Percentiles rank a stretch among this genome's conserved stretches.
Conservation (phyloP, 2,329 filamentous ascomycete species). For the Phialophora expanda region DNA sequence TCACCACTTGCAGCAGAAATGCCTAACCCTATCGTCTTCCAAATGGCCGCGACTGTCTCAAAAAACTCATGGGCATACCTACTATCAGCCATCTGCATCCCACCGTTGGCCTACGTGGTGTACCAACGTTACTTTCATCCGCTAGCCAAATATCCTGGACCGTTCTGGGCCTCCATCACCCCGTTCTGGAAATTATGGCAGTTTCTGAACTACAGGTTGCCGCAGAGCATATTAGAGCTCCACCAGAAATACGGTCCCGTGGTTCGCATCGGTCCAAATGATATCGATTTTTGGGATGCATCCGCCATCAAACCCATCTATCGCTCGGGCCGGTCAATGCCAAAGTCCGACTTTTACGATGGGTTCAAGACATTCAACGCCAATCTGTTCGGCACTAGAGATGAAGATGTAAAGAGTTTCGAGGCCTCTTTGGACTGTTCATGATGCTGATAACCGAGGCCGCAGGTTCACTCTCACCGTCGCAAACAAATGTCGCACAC, state of each 20-base stretch:
- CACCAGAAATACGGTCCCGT: conserved; percentile 20
- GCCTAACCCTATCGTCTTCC: too few relatives aligned
- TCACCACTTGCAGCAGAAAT: too few relatives aligned
- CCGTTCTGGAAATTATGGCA: conserved; percentile 1
- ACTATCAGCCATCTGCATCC: too few relatives aligned
- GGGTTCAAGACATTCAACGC: conserved; percentile 43
- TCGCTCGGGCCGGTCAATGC: conserved; percentile 41
- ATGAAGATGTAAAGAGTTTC: conserved; percentile 36
- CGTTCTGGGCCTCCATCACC: background rate
- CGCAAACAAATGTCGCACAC: conserved; percentile 42
- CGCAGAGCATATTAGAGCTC: background rate
- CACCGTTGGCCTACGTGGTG: conserved; percentile 1
- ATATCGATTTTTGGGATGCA: conserved; percentile 43
- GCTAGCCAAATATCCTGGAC: conserved; percentile 7
- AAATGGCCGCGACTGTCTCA: too few relatives aligned
- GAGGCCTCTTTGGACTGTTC: too few relatives aligned
- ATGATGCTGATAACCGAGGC: too few relatives aligned
- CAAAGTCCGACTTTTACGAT: conserved; percentile 47
- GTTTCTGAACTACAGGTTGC: background rate
- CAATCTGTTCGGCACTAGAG: conserved; percentile 46
- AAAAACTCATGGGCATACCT: too few relatives aligned
- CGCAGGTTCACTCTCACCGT: conserved; percentile 14
- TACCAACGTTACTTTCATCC: conserved; percentile 8
- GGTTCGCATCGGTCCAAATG: conserved; percentile 37
- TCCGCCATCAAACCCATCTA: conserved; percentile 43